Conservation (phyloP, 805 yeast genomes). For the Nakazawaea anatomiae region DNA sequence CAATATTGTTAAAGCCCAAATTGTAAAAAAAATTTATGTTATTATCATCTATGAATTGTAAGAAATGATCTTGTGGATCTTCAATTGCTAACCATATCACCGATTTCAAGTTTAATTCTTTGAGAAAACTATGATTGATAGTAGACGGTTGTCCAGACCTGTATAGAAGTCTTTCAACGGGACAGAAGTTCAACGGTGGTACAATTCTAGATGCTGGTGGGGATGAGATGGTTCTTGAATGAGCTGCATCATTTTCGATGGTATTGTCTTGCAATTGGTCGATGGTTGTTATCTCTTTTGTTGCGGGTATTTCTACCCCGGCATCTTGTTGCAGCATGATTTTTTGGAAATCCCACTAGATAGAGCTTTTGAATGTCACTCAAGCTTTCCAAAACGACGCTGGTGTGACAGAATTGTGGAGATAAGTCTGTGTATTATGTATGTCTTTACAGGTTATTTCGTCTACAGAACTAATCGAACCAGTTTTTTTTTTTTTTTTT, state of each 20-base stretch:
- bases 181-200: constrained; percentile 93
- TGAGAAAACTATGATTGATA: constrained; percentile 82
- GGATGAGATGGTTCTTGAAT: constrained; percentile 27
- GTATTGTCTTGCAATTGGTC: constrained; percentile 20
- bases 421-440: no score
- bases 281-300: constrained; percentile 15
- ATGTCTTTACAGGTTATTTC: no score
- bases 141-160: constrained; percentile 93
- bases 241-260: constrained; percentile 15
- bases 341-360: no score
- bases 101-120: constrained; percentile 66
- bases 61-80: constrained; percentile 85
- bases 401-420: not conserved
- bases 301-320: not conserved
- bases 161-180: constrained; percentile 83
- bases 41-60: constrained; percentile 72
- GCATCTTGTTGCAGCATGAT: not conserved
- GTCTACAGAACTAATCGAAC: no score
- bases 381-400: not conserved
- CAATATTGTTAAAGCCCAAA: constrained; percentile 47
- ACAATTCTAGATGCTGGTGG: constrained; percentile 68
- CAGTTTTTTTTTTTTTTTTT: no score
- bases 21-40: constrained; percentile 79
- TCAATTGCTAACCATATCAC: constrained; percentile 94
- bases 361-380: not conserved